Base-by-base conservation (phyloP, 129 eudicot species). In the Chrysanthemum makinoi region DNA sequence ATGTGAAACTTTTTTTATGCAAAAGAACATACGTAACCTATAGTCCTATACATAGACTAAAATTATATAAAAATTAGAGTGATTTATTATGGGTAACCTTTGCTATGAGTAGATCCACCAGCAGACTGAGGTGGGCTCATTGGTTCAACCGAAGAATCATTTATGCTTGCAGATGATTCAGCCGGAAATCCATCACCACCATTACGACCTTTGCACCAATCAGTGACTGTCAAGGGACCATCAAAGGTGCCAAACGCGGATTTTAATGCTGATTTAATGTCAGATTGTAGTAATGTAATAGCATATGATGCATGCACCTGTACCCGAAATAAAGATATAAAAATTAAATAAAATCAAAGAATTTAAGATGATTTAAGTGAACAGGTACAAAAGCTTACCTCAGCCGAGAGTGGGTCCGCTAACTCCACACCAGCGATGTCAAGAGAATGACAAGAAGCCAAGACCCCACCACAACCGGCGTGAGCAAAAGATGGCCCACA, bases 391-490 rank as follows among this genome's bases (percentile, higher is more conserved):
- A 78, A 70, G 65, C 95, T 86, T 88, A 94, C 99, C 75, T 90
- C 87, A 68, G 84, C 90, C 13, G 96, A 81, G 33, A 90, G 88
- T 16, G 99, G 99, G 73, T 94, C 97, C 39, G 88, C 91, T 12
- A 94, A 83, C 76, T 87, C 96, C 52, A 90, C 84, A 17, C 99
- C 99, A 13, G 99, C 97, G 75, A 94, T 82, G 66, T 94, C 99
- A 76, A 90, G 81, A 20, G 99, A 87, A 86, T 94, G 99, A 69
- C 85, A 80, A 73, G 99, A 86, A 54, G 99, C 88, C 84, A 94
- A 83, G 68, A 84, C 76, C 66, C 99, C 99, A 50, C 99, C 99
- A 86, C 99, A 94, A 61, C 99, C 99, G 4, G 99, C 99, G 72
- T 94, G 99, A 60, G 83, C 96, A 84, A 87, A 86, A 54, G 88